These are phyloP conservation scores for Oryza glumipatula DNA, from an alignment of 176 grass and related monocot species.

Conservation along the genomic window DNA sequence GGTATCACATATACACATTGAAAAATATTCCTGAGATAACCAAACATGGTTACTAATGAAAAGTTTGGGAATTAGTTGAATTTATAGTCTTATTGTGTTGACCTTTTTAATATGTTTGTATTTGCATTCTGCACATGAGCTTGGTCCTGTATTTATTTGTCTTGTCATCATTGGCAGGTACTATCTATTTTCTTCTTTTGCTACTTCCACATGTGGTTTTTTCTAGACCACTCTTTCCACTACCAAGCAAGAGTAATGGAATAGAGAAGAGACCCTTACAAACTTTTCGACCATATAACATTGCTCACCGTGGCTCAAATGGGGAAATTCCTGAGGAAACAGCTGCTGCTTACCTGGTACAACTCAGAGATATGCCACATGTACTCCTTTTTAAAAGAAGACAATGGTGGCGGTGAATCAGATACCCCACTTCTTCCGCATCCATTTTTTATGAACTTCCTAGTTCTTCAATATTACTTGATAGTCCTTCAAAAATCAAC, in stretches of 20 bases:
- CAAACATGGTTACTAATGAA: not conserved
- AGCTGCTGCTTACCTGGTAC: conserved; percentile 83
- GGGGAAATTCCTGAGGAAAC: conserved; percentile 99
- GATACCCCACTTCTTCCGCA: not conserved
- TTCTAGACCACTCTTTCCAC: conserved; percentile 66
- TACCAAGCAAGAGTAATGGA: conserved; percentile 61
- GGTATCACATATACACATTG: not conserved
- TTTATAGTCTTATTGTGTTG: not conserved
- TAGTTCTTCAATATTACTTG: not conserved
- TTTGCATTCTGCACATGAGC: not conserved
- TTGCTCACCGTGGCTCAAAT: conserved; percentile 95
- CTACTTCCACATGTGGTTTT: conserved; percentile 46
- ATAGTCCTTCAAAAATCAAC: not conserved
- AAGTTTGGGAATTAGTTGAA: not conserved
- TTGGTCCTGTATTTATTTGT: conserved; percentile 19
- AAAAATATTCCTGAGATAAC: not conserved
- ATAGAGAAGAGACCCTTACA: conserved; percentile 67
- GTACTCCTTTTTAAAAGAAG: not conserved
- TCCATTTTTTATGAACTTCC: not conserved
- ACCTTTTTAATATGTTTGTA: not conserved
- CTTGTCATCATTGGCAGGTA: conserved; percentile 44
- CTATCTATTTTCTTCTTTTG: conserved; percentile 57
- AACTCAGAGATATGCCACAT: not conserved
- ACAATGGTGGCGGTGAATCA: not conserved
- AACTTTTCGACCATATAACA: conserved; percentile 87